Conservation (phyloP, 805 yeast genomes). For the Nakazawaea sp. region DNA sequence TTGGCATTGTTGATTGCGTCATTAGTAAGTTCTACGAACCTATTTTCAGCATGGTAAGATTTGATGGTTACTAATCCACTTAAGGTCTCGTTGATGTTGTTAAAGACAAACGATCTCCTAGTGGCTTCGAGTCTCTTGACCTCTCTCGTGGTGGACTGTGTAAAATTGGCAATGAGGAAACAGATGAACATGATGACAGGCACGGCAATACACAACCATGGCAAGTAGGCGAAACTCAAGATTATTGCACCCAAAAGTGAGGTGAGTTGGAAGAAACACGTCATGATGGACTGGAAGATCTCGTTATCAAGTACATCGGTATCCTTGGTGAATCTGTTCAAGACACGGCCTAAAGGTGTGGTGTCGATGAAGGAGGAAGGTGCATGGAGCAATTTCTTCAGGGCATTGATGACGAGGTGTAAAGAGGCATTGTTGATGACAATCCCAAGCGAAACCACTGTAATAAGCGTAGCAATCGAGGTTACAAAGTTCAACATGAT, state of each 20-base stretch:
- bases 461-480: conserved; percentile 15
- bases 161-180: conserved; percentile 40
- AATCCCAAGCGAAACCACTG: background rate
- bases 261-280: conserved; percentile 46
- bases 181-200: conserved; percentile 43
- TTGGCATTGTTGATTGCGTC: conserved; percentile 53
- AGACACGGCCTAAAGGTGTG: conserved; percentile 79
- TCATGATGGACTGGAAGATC: conserved; percentile 59
- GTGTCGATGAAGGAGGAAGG: conserved; percentile 82
- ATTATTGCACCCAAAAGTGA: conserved; percentile 56
- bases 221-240: conserved; percentile 60
- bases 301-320: conserved; percentile 79
- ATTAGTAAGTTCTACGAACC: conserved; percentile 43
- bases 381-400: conserved; percentile 54
- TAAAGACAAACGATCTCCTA: conserved; percentile 61
- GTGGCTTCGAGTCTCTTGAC: conserved; percentile 70
- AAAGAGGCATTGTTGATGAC: conserved; percentile 42
- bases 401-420: conserved; percentile 52
- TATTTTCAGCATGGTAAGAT: conserved; percentile 38
- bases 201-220: conserved; percentile 64
- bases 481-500: conserved; percentile 51
- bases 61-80: conserved; percentile 61
- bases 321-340: conserved; percentile 82
- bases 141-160: conserved; percentile 69
- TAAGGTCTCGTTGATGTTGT: conserved; percentile 63